Evolutionary conservation across 352 stramenopile species (phyloP).

Genomic region (Globisporangium spinosum): DNA sequence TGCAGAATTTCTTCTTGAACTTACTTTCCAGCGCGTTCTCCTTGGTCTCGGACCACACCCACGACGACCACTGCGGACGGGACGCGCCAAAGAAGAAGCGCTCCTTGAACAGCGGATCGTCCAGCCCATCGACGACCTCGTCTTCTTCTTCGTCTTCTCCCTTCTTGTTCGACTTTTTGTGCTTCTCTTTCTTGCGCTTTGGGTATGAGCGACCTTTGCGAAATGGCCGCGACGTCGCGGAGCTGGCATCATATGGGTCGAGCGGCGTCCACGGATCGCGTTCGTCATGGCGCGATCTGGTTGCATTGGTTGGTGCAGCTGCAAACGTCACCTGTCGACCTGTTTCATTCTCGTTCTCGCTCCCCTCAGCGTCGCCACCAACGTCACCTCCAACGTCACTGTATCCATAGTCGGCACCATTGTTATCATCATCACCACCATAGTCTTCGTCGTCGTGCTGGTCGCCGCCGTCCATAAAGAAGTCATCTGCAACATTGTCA

Average conservation of each 20-base stretch:
- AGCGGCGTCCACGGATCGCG: conserved; percentile 68
- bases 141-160: conserved; percentile 28
- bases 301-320: background rate
- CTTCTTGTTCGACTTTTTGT: conserved; percentile 34
- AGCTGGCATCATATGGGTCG: conserved; percentile 76
- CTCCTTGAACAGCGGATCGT: conserved; percentile 61
- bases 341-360: background rate
- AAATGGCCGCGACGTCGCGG: conserved; percentile 60
- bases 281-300: conserved; percentile 19
- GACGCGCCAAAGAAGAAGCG: conserved; percentile 53
- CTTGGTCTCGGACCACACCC: conserved; percentile 61
- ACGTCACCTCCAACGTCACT: conserved; percentile 9
- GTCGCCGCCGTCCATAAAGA: conserved; percentile 31
- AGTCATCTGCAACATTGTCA: conserved; percentile 29
- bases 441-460: conserved; percentile 27
- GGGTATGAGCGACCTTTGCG: conserved; percentile 72
- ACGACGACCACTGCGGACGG: conserved; percentile 61
- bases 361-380: conserved; percentile 6
- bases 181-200: conserved; percentile 38
- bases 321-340: conserved; percentile 13
- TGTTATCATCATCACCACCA: conserved; percentile 30
- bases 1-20: conserved; percentile 64
- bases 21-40: conserved; percentile 51
- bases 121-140: conserved; percentile 44
- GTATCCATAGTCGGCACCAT: conserved; percentile 19